Percentiles rank a stretch among this genome's conserved stretches.
Evolutionary conservation across 2,329 filamentous ascomycete species (phyloP).

Genomic region (Aureobasidium sp.): DNA sequence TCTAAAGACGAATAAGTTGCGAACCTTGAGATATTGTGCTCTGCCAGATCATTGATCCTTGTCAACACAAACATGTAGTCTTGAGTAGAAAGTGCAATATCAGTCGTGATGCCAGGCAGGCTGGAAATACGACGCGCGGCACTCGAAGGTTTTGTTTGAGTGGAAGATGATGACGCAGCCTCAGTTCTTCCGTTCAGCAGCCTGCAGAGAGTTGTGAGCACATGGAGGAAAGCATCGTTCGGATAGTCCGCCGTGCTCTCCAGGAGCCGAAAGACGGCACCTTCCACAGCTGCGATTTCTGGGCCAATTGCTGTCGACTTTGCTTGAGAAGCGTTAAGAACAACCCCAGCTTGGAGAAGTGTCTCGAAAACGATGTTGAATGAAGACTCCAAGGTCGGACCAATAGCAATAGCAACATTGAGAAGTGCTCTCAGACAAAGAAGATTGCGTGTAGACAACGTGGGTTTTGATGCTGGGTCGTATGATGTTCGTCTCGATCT

Average conservation of each 20-base stretch:
- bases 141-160: slow-evolving; percentile 18
- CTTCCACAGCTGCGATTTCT: slow-evolving; percentile 83
- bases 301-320: slow-evolving; percentile 43
- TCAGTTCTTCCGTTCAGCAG: slow-evolving; percentile 42
- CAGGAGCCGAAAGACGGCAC: slow-evolving; percentile 74
- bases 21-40: slow-evolving; percentile 49
- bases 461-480: slow-evolving; percentile 38
- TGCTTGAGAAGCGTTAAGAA: slow-evolving; percentile 49
- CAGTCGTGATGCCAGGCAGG: slow-evolving; percentile 34
- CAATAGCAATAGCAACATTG: slow-evolving; percentile 92
- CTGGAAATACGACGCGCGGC: slow-evolving; percentile 31
- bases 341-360: slow-evolving; percentile 83
- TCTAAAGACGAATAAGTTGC: slow-evolving; percentile 55
- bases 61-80: slow-evolving; percentile 41
- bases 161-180: slow-evolving; percentile 13
- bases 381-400: slow-evolving; percentile 72
- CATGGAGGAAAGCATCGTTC: slow-evolving; percentile 67
- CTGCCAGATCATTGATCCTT: slow-evolving; percentile 38
- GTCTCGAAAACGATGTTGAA: slow-evolving; percentile 92
- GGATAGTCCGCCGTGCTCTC: slow-evolving; percentile 91
- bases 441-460: slow-evolving; percentile 79
- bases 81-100: slow-evolving; percentile 29
- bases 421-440: slow-evolving; percentile 82
- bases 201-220: slow-evolving; percentile 66
- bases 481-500: slow-evolving; percentile 52